Evolutionary conservation across 345 rosid genomes (phyloP).

Genomic region (Brassica rapa): DNA sequence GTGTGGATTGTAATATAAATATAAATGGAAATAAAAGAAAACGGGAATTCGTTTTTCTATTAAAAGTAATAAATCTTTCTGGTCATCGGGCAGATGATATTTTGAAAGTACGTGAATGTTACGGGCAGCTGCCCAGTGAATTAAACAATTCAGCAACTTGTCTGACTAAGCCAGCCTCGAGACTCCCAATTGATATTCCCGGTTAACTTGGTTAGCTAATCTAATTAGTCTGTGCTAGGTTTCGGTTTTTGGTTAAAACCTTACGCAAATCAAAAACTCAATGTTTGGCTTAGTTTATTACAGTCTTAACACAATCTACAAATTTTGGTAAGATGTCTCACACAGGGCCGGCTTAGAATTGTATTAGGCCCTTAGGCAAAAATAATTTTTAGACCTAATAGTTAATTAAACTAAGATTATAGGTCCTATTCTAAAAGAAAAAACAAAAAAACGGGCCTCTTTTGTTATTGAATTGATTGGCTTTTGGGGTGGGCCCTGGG

Average conservation of each 20-base stretch:
- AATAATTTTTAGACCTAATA: no score
- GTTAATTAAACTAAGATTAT: no score
- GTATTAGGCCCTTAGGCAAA: no score
- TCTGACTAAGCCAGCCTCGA: slow-evolving; percentile 18
- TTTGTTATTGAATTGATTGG: no score
- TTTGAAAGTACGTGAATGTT: background rate
- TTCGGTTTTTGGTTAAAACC: background rate
- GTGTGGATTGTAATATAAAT: slow-evolving; percentile 22
- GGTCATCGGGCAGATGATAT: slow-evolving; percentile 31
- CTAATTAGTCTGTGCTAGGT: background rate
- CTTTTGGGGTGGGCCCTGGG: no score
- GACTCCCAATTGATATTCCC: slow-evolving; percentile 6
- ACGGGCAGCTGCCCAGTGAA: slow-evolving; percentile 33
- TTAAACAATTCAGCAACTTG: slow-evolving; percentile 28
- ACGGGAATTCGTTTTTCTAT: background rate
- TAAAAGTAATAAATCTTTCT: slow-evolving; percentile 11
- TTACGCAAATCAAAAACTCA: background rate
- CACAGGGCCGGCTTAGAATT: no score
- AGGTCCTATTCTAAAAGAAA: no score
- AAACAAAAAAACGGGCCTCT: no score
- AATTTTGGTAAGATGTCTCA: background rate
- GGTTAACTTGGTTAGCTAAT: slow-evolving; percentile 17
- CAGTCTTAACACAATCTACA: background rate
- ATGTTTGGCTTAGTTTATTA: background rate
- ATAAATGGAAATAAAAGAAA: slow-evolving; percentile 8